Conservation (phyloP, 768 basidiomycete genomes). For the Boletus huronensis region DNA sequence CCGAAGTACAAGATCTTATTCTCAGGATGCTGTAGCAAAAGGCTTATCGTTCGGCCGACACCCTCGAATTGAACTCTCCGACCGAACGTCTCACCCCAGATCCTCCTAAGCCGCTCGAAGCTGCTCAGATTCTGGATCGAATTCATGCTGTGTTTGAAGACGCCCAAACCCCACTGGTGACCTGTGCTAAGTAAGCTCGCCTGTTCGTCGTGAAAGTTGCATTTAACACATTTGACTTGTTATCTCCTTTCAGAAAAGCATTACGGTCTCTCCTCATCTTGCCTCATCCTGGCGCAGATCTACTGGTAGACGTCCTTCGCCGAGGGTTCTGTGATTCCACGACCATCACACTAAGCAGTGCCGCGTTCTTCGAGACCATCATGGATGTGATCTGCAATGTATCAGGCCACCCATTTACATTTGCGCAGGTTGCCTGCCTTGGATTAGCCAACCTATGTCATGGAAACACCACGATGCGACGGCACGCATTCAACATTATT, state of each 20-base stretch:
- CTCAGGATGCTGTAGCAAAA: conserved; percentile 53
- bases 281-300: conserved; percentile 48
- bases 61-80: conserved; percentile 53
- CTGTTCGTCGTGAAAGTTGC: background rate
- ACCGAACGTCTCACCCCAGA: conserved; percentile 54
- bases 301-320: conserved; percentile 63
- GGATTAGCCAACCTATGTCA: conserved; percentile 85
- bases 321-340: conserved; percentile 66
- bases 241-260: conserved; percentile 55
- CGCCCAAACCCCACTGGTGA: conserved; percentile 45
- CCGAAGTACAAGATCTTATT: background rate
- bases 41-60: conserved; percentile 67
- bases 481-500: conserved; percentile 74
- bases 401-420: conserved; percentile 58
- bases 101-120: conserved; percentile 50
- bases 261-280: conserved; percentile 64
- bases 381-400: conserved; percentile 60
- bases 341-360: conserved; percentile 48
- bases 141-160: conserved; percentile 68
- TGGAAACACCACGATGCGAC: conserved; percentile 56
- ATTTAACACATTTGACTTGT: conserved; percentile 8
- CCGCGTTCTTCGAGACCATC: conserved; percentile 75
- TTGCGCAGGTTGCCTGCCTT: conserved; percentile 72
- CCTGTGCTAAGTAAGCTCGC: conserved; percentile 60
- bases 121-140: conserved; percentile 55